A percentile compares a stretch with the other conserved stretches of the same genome.
Conservation (phyloP, 306 rosid genomes). For the Betula pendula region DNA sequence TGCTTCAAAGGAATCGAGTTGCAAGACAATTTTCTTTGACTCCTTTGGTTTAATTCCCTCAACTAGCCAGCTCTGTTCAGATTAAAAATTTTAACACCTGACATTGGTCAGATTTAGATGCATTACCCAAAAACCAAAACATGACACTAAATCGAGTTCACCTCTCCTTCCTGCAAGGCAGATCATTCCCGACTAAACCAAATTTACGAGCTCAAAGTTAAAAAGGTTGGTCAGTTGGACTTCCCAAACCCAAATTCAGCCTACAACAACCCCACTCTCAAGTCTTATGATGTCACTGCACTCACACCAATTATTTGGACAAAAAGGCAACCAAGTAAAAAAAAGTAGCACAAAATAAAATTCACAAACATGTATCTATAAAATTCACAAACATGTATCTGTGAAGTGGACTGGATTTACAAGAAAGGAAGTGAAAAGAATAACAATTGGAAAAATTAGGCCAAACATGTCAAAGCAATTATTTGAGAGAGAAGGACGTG, state of each 20-base stretch:
- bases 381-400: no score
- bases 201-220: background rate
- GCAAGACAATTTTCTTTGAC: background rate
- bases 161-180: background rate
- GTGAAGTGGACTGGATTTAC: constrained; percentile 4
- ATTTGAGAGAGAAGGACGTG: constrained; percentile 33
- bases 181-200: background rate
- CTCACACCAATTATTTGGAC: background rate
- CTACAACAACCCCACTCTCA: background rate
- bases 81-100: background rate
- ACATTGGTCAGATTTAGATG: background rate
- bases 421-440: background rate
- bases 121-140: background rate
- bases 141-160: background rate
- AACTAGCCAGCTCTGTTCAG: background rate
- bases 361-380: no score
- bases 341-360: background rate
- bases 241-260: background rate
- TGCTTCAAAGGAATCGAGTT: background rate
- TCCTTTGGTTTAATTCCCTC: background rate
- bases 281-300: background rate
- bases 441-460: background rate
- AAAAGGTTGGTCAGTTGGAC: background rate
- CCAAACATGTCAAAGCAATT: constrained; percentile 14
- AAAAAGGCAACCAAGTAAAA: background rate